Base-by-base conservation (phyloP, 164 flowering plant species). In the Amborella trichopoda region DNA sequence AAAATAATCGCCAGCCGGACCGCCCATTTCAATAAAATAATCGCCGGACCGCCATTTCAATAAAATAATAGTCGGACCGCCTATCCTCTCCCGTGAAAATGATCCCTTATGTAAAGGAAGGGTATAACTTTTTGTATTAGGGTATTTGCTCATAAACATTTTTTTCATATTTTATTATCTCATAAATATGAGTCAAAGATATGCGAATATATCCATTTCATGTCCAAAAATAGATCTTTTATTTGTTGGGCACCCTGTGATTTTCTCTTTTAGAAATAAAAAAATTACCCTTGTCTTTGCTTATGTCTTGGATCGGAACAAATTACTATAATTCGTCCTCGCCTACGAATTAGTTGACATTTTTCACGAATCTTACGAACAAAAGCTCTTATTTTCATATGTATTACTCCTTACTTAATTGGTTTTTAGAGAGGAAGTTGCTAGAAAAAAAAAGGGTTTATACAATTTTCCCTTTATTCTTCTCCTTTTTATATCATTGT, bases 301-400 rank as follows among this genome's bases (percentile, higher is more conserved):
- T 37, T 37, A 37, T 37, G 40, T 14, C 18, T 37, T 13, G 0
- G 40, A 1, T 37, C 18, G 13, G 40, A 37, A 37, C n/a, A 37
- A 37, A 1, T 37, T 37, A 37, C 12, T 37, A 37, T 37, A 37
- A 37, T 37, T 37, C 40, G n/a, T 37, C 40, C 40, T 14, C 18
- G n/a, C 40, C 1, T 37, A 37, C 1, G 0, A 20, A 37, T 37
- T 20, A 37, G n/a, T 37, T 20, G 1, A 1, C 40, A 37, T 37
- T 37, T 37, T 37, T 37, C 40, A 37, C 1, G 18, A 37, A 37
- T 37, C n/a, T 1, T 37, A 37, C 40, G 13, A 37, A 6, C 40
- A 37, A 20, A 37, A 0, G 1, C 1, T 14, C 1, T 37, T 37
- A 5, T 37, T 37, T 37, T 37, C 40, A 37, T n/a, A 37, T 37